Base-by-base conservation (phyloP, 2,329 filamentous ascomycete species). In the Hymenoscyphus repandus region DNA sequence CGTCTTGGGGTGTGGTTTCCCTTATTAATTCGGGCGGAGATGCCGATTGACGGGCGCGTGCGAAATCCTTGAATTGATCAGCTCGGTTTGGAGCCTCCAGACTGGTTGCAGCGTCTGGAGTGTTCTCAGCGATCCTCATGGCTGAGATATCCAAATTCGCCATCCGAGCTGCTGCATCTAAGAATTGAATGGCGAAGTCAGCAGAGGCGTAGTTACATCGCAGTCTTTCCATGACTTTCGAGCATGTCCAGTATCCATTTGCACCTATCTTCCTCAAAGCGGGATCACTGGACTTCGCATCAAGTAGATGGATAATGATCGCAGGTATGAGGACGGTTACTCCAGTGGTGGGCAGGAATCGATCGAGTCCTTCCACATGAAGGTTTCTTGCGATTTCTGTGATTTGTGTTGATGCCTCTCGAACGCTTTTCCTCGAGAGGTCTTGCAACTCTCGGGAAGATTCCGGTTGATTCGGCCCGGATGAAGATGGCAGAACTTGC, bases 181-280 rank as follows among this genome's bases (percentile, higher is more conserved):
- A 77, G 72, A 96, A 96, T 2, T 88, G 88, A 1, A 88, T 92
- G n/a, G 90, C 90, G 62, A 93, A 96, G 68, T 96, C 91, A n/a
- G 92, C 92, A 0, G 91, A 90, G 0, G 90, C 85, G 64, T 97
- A 96, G 30, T 90, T 88, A 64, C 96, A 90, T 34, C 90, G 83
- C 15, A 97, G 77, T 56, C 85, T 86, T 66, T 90, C 85, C 75
- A 96, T 87, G 52, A 96, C 90, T 42, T 85, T 80, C 89, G 96
- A 96, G 71, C 92, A 96, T 66, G 90, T 86, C 60, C 86, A 86
- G 72, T 96, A 96, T 17, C 90, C 88, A 51, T 85, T 80, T 20
- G 90, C 78, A 42, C 88, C 90, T 38, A 80, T 77, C 53, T 87
- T 79, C 15, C 89, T 82, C 3, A 86, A 83, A 49, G 83, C 80